phyloP scores from a whole-genome alignment of 371 early-diverging fungal species.

The Zychaea mexicana region DNA sequence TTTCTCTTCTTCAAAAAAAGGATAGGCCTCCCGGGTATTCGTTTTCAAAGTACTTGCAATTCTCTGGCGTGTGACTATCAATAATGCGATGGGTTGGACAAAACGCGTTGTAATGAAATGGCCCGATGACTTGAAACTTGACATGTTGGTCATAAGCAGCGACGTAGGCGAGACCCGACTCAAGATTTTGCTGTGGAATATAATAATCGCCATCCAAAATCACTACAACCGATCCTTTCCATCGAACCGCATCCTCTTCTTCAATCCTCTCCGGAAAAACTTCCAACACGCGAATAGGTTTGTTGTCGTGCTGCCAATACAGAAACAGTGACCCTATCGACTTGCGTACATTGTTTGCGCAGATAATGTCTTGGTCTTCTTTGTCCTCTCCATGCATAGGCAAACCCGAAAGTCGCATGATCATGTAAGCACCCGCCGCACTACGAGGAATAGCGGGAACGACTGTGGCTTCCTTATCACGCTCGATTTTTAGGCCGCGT shows the following conservation, averaged over 20 bases:
- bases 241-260: slow-evolving; percentile 1
- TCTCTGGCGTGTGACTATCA: background rate
- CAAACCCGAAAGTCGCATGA: background rate
- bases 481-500: background rate
- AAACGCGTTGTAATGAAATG: slow-evolving; percentile 1
- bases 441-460: background rate
- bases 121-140: background rate
- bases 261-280: background rate
- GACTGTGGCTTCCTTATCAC: background rate
- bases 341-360: background rate
- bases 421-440: slow-evolving; percentile 9
- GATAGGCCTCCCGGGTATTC: background rate
- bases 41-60: slow-evolving; percentile 7
- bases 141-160: background rate
- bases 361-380: background rate
- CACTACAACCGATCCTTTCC: background rate
- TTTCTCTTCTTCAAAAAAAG: background rate
- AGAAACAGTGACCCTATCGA: background rate
- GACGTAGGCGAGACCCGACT: background rate
- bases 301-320: background rate
- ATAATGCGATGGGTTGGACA: background rate
- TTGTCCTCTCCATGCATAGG: background rate
- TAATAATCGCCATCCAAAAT: slow-evolving; percentile 4
- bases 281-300: background rate
- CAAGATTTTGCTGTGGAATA: slow-evolving; percentile 4